Conservation (phyloP, 225 moss, liverwort and hornwort species). For the Marchantia polymorpha region DNA sequence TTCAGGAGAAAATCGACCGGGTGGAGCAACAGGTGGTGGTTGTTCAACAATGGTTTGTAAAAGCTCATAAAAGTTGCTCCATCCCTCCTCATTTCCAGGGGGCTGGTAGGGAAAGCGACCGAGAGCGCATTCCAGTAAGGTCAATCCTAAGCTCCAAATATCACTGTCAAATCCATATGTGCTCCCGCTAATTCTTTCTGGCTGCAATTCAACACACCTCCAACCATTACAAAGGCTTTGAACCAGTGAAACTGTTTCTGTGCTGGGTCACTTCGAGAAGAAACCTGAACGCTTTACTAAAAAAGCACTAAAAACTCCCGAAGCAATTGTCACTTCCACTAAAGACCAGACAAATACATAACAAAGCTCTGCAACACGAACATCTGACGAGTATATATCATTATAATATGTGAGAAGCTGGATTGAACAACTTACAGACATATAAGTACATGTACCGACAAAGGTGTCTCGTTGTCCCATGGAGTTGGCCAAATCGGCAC, state of each 20-base stretch:
- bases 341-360: not conserved
- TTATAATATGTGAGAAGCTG: not conserved
- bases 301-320: not conserved
- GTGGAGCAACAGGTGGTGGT: constrained; percentile 81
- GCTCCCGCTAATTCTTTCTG: constrained; percentile 83
- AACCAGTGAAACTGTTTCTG: not conserved
- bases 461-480: constrained; percentile 88
- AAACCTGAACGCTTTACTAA: not conserved
- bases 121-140: constrained; percentile 86
- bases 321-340: not conserved
- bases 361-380: not conserved
- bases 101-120: constrained; percentile 91
- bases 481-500: constrained; percentile 80
- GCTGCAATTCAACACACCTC: constrained; percentile 48
- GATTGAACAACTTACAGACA: constrained; percentile 67
- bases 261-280: not conserved
- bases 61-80: constrained; percentile 95
- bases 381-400: not conserved
- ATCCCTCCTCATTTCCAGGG: constrained; percentile 78
- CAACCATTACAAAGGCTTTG: not conserved
- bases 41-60: constrained; percentile 87
- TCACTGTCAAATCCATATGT: constrained; percentile 88
- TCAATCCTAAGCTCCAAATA: constrained; percentile 95
- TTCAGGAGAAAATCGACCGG: constrained; percentile 79
- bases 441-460: constrained; percentile 93